Evolutionary conservation across 371 early-diverging fungal genomes (phyloP).

Genomic region (Umbelopsis sp.): DNA sequence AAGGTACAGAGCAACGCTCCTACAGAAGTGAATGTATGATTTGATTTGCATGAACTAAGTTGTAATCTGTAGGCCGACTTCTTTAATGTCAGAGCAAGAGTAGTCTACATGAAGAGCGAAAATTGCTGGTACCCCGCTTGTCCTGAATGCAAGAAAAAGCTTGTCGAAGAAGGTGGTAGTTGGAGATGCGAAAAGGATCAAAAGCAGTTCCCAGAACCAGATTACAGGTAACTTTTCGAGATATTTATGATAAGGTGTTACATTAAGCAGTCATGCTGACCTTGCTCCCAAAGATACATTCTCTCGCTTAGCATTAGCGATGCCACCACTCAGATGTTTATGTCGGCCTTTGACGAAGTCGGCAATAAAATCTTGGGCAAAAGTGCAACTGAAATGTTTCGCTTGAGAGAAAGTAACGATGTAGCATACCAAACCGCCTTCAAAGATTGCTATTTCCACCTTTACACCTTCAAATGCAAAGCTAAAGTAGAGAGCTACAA

Average conservation of each 20-base stretch:
- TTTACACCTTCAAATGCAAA: constrained; percentile 72
- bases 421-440: constrained; percentile 47
- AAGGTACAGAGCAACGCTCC: constrained; percentile 32
- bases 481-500: constrained; percentile 86
- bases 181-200: constrained; percentile 97
- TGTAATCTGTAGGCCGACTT: constrained; percentile 60
- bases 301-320: constrained; percentile 76
- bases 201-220: constrained; percentile 63
- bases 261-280: neutral
- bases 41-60: constrained; percentile 1
- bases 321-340: constrained; percentile 79
- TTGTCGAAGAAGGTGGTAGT: constrained; percentile 57
- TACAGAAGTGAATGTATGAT: neutral
- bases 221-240: constrained; percentile 59
- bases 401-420: constrained; percentile 50
- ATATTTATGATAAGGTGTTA: neutral
- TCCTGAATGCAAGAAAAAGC: constrained; percentile 94
- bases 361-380: constrained; percentile 72
- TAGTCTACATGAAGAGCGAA: constrained; percentile 67
- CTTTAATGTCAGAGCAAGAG: constrained; percentile 67
- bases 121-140: constrained; percentile 86
- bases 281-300: constrained; percentile 65
- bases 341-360: constrained; percentile 86
- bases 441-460: constrained; percentile 63
- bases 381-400: constrained; percentile 71